Percentiles rank a stretch among this genome's conserved stretches.
Conservation (phyloP, 2,329 filamentous ascomycete species). For the Colletotrichum salicis region DNA sequence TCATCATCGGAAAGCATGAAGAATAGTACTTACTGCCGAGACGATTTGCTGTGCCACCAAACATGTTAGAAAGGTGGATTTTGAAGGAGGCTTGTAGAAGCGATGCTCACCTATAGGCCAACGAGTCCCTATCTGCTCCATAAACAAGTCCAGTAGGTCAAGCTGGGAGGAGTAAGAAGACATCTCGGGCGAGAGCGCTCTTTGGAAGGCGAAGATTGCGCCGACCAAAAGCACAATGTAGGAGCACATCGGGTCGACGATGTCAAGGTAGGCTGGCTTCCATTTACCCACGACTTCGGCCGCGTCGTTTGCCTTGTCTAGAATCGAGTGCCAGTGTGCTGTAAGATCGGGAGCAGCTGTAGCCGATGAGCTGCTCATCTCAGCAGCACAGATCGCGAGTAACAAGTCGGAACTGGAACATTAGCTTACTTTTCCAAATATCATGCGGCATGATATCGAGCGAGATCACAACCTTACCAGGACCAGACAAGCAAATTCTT, state of each 20-base stretch:
- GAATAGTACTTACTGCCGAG: not conserved
- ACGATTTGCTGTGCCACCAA: not conserved
- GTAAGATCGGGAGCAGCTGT: not conserved
- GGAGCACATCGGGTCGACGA: not conserved
- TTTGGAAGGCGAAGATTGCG: not conserved
- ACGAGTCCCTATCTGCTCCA: not conserved
- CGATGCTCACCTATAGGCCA: not conserved
- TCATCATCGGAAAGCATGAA: not conserved
- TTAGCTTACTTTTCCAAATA: not conserved
- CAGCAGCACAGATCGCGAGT: not conserved
- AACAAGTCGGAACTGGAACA: not conserved
- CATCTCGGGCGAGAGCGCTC: not conserved
- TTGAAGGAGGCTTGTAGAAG: not conserved
- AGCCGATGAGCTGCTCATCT: not conserved
- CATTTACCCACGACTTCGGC: not conserved
- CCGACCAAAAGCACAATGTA: not conserved
- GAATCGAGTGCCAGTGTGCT: not conserved
- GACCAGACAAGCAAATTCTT: not conserved
- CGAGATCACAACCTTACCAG: not conserved
- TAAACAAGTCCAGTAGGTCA: not conserved
- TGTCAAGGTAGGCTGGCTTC: not conserved
- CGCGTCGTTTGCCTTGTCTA: not conserved
- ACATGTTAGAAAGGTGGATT: not conserved
- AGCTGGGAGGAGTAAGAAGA: not conserved
- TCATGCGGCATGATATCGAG: not conserved